Evolutionary conservation across 2,329 filamentous ascomycete species (phyloP), one percentile per base, ranked within the genome.

Genomic region (Colletotrichum phormii): DNA sequence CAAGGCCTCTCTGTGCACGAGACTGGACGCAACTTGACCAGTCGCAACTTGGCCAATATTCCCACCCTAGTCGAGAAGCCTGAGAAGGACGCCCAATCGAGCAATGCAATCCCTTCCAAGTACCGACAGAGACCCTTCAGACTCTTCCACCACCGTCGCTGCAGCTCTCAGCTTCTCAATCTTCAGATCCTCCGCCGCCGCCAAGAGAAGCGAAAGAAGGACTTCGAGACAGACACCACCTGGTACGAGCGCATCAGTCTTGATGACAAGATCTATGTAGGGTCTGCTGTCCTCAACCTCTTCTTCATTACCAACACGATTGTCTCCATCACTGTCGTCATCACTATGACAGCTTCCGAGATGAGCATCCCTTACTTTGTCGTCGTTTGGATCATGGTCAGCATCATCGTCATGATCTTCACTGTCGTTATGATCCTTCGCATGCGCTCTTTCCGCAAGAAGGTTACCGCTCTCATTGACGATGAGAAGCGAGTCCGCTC

Each of bases 181-280:
- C 3, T 55, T 7, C 18, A 54, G 22, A 11, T 64, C 8, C 65
- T 26, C n/a, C 46, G 12, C 12, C 53, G 15, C 6, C 15, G 42
- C 33, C 55, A 49, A 15, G 55, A 61, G 11, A 22, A 42, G 5
- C 66, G 26, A 5, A 49, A 55, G 35, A 55, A 46, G 22, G 18
- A 22, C 13, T 35, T 22, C 22, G 55, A 71, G 60, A 55, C 71
- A 2, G 29, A 5, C 22, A 64, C 67, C 12, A 37, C 9, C 18
- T 73, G 71, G 71, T 71, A 55, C 18, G 46, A 73, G 37, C 66
- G 71, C 37, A 49, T 73, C 26, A 64, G 66, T 55, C 26, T 37
- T 13, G 53, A 71, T 26, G 12, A 22, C 9, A 57, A 73, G n/a
- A 37, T 71, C 22, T 71, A 61, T 46, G 26, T n/a, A 8, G 60